A percentile compares a stretch with the other conserved stretches of the same genome.
Evolutionary conservation across 2,329 filamentous ascomycete species (phyloP).

Genomic region (Fusarium begoniae): DNA sequence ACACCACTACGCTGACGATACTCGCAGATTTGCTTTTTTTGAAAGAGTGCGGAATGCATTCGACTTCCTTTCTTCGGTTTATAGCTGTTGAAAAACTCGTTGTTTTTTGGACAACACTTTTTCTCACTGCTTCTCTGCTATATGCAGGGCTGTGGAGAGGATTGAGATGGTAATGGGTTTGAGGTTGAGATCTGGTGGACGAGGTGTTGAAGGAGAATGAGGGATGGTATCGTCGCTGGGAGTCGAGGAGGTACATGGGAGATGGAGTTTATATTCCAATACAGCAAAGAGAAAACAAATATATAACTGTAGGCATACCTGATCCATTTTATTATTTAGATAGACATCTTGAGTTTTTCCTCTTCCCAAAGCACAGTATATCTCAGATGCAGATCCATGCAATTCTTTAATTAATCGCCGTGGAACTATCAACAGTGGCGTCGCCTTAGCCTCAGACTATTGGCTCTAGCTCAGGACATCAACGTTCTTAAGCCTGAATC

Average conservation of each 20-base stretch:
- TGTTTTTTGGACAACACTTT: constrained; percentile 45
- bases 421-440: neutral
- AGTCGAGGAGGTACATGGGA: neutral
- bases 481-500: neutral
- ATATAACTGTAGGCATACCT: neutral
- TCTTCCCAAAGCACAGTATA: neutral
- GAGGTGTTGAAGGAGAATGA: neutral
- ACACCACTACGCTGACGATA: neutral
- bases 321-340: neutral
- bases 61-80: constrained; percentile 19
- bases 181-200: neutral
- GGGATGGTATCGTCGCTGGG: no score
- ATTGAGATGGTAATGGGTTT: neutral
- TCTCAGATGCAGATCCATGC: neutral
- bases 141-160: constrained; percentile 61
- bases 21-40: neutral
- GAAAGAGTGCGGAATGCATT: neutral
- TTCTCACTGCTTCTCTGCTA: constrained; percentile 63
- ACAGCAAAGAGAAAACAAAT: no score
- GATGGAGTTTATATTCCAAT: no score
- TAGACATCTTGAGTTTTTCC: neutral
- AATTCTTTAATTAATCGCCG: neutral
- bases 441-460: neutral
- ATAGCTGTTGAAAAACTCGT: constrained; percentile 30
- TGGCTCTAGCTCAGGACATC: neutral